Evolutionary conservation across 2,329 filamentous ascomycete genomes (phyloP).

Genomic region (Nigrospora oryzae): DNA sequence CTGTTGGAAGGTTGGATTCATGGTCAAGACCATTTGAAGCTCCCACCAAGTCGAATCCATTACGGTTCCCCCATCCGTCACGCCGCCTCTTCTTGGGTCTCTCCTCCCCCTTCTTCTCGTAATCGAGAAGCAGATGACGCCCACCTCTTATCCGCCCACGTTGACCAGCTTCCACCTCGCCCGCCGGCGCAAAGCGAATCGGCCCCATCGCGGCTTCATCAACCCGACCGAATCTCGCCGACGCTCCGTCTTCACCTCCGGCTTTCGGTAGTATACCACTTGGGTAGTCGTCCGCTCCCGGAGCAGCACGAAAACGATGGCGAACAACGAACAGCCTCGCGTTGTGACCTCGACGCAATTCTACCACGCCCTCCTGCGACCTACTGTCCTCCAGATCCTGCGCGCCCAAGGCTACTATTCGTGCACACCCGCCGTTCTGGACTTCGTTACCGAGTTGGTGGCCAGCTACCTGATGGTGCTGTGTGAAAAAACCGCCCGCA

Average conservation of each 20-base stretch:
- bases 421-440: slow-evolving; percentile 72
- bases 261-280: no score
- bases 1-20: not conserved
- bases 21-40: not conserved
- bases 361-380: slow-evolving; percentile 70
- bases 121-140: no score
- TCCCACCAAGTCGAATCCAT: not conserved
- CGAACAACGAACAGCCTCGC: slow-evolving; percentile 1
- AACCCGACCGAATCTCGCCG: no score
- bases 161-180: no score
- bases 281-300: not conserved
- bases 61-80: no score
- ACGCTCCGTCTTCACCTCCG: no score
- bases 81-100: no score
- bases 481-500: slow-evolving; percentile 61
- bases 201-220: no score
- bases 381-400: slow-evolving; percentile 81
- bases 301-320: not conserved
- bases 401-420: slow-evolving; percentile 85
- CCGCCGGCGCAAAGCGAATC: no score
- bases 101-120: no score
- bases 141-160: no score
- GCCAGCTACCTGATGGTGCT: slow-evolving; percentile 72
- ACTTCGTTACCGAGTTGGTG: slow-evolving; percentile 80
- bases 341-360: slow-evolving; percentile 12